These are phyloP conservation scores for Nicotiana sylvestris DNA, from an alignment of 257 asterid species.

Conservation along the genomic window DNA sequence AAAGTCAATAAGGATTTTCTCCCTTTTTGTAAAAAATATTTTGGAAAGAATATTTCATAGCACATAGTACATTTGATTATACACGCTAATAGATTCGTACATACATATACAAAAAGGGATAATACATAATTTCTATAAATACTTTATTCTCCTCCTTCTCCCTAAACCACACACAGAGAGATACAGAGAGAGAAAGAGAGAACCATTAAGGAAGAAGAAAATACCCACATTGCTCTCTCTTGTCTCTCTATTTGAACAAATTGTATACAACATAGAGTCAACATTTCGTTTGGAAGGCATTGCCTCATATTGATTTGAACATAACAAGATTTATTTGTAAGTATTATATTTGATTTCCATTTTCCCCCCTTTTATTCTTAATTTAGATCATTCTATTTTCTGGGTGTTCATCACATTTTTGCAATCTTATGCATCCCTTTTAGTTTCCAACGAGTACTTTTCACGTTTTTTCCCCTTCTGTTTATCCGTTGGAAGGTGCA, in stretches of 20 bases:
- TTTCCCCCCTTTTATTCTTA: not conserved
- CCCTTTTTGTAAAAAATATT: not conserved
- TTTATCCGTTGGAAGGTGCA: not conserved
- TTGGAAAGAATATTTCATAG: not conserved
- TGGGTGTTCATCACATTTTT: not conserved
- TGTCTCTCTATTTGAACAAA: not conserved
- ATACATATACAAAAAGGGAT: too few species aligned
- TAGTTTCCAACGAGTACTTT: not conserved
- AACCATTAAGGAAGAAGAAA: not conserved
- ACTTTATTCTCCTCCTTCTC: not conserved
- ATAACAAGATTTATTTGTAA: not conserved
- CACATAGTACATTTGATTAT: too few species aligned
- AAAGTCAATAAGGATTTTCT: not conserved
- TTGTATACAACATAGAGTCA: not conserved
- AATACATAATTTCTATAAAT: not conserved
- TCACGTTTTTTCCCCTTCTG: too few species aligned
- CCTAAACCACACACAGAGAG: not conserved
- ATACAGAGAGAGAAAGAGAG: not conserved
- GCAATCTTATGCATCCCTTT: not conserved
- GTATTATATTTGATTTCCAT: not conserved
- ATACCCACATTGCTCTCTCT: constrained; percentile 5
- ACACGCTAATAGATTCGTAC: too few species aligned
- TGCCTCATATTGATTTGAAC: not conserved
- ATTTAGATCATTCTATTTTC: not conserved
- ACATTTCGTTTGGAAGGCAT: not conserved